phyloP scores from a whole-genome alignment of 495 filamentous ascomycete genomes.

The Talaromyces stipitatus region DNA sequence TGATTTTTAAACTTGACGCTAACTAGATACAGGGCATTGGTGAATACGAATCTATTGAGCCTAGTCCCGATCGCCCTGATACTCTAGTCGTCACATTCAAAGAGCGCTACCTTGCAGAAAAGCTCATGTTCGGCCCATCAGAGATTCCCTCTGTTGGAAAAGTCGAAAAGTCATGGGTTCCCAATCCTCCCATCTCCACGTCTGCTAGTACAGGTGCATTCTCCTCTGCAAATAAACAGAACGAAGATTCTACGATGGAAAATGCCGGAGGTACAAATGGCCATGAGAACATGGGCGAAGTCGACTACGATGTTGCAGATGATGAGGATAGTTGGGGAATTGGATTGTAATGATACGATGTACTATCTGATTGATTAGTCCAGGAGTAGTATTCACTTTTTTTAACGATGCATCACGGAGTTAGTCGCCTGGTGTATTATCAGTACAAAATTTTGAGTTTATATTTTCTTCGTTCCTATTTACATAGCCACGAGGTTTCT shows the following conservation, averaged over 20 bases:
- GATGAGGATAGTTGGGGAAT: constrained; percentile 39
- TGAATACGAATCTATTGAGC: constrained; percentile 71
- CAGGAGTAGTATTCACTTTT: background rate
- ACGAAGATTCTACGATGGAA: constrained; percentile 34
- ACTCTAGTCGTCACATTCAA: constrained; percentile 71
- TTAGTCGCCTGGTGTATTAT: background rate
- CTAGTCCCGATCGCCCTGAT: constrained; percentile 48
- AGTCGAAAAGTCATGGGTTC: constrained; percentile 68
- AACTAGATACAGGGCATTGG: constrained; percentile 57
- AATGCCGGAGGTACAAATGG: constrained; percentile 10
- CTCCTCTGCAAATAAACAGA: constrained; percentile 18
- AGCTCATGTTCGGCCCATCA: constrained; percentile 62
- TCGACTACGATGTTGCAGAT: constrained; percentile 48
- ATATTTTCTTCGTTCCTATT: no score
- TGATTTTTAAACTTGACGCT: background rate
- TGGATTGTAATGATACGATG: constrained; percentile 5
- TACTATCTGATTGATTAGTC: background rate
- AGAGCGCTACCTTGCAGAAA: constrained; percentile 84
- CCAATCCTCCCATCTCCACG: constrained; percentile 29
- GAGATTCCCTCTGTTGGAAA: constrained; percentile 69
- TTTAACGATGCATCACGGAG: background rate
- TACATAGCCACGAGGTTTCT: no score
- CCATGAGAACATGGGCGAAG: constrained; percentile 18
- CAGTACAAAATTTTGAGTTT: background rate
- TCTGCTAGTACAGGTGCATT: constrained; percentile 13